These are phyloP conservation scores for Colletotrichum camelliae DNA, from an alignment of 2,329 filamentous ascomycete genomes.

Conservation along the genomic window DNA sequence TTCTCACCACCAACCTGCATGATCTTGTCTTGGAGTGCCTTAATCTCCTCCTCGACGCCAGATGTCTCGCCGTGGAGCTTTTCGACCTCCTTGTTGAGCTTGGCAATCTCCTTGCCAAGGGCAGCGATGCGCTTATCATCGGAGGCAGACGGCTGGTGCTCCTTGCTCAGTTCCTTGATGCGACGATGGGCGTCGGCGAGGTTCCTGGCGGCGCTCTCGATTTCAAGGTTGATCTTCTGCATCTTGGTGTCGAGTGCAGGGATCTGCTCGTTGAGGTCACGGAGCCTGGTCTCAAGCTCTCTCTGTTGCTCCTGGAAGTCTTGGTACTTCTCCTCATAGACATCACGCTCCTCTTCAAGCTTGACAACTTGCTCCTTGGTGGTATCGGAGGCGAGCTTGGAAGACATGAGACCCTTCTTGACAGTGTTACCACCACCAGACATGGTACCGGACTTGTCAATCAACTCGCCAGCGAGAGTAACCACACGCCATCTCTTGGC, in stretches of 20 bases:
- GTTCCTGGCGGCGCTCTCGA: conserved; percentile 86
- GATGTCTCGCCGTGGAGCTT: conserved; percentile 85
- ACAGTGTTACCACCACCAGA: conserved; percentile 92
- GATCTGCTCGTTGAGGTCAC: conserved; percentile 76
- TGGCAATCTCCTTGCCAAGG: conserved; percentile 79
- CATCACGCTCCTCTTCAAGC: conserved; percentile 85
- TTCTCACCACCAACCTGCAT: conserved; percentile 98
- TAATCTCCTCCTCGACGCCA: conserved; percentile 91
- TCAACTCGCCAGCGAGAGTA: conserved; percentile 91
- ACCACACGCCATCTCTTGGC: conserved; percentile 95
- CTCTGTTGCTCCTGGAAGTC: conserved; percentile 86
- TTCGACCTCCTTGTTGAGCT: conserved; percentile 78
- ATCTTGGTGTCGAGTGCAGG: conserved; percentile 87
- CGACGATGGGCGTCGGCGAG: conserved; percentile 83
- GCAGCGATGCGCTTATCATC: conserved; percentile 77
- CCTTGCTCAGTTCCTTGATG: conserved; percentile 81
- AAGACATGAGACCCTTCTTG: conserved; percentile 94
- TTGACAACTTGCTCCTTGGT: conserved; percentile 88
- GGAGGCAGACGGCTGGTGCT: conserved; percentile 79
- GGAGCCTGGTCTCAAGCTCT: conserved; percentile 76
- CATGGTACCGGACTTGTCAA: conserved; percentile 99
- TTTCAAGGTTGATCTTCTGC: conserved; percentile 87
- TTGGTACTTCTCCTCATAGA: conserved; percentile 81
- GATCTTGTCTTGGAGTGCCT: conserved; percentile 91
- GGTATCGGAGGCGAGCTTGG: conserved; percentile 86